A percentile compares a stretch with the other conserved stretches of the same genome.
Conservation (phyloP, 768 basidiomycete species). For the Amyloporia xantha region DNA sequence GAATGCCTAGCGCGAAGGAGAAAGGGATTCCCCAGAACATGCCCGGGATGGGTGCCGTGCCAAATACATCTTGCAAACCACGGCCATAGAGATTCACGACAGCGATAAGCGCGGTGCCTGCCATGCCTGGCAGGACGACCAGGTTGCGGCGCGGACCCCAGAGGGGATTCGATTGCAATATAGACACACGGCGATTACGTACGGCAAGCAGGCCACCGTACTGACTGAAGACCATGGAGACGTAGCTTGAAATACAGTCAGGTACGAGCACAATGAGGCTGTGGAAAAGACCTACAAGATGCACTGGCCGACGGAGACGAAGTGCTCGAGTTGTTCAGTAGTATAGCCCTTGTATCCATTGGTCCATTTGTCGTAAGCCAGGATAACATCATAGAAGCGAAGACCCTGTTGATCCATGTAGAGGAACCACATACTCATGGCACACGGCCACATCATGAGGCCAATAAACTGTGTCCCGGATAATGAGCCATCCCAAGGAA, state of each 20-base stretch:
- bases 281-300: constrained; percentile 37
- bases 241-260: constrained; percentile 42
- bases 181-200: constrained; percentile 45
- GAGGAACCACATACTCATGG: constrained; percentile 33
- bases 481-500: constrained; percentile 6
- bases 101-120: constrained; percentile 36
- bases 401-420: constrained; percentile 38
- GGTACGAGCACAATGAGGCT: neutral
- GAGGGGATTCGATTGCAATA: constrained; percentile 49
- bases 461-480: constrained; percentile 32
- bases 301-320: constrained; percentile 49
- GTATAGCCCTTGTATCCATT: constrained; percentile 33
- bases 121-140: constrained; percentile 31
- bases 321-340: constrained; percentile 34
- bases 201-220: constrained; percentile 54
- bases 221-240: constrained; percentile 53
- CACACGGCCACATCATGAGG: constrained; percentile 39
- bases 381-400: constrained; percentile 39
- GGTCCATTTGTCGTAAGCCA: constrained; percentile 40
- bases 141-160: constrained; percentile 42
- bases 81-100: constrained; percentile 38
- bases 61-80: constrained; percentile 37
- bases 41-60: constrained; percentile 35
- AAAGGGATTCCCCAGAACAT: constrained; percentile 47
- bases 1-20: constrained; percentile 33